These are phyloP conservation scores for Trichosanthes truncata DNA, from an alignment of 306 rosid species.

Conservation along the genomic window DNA sequence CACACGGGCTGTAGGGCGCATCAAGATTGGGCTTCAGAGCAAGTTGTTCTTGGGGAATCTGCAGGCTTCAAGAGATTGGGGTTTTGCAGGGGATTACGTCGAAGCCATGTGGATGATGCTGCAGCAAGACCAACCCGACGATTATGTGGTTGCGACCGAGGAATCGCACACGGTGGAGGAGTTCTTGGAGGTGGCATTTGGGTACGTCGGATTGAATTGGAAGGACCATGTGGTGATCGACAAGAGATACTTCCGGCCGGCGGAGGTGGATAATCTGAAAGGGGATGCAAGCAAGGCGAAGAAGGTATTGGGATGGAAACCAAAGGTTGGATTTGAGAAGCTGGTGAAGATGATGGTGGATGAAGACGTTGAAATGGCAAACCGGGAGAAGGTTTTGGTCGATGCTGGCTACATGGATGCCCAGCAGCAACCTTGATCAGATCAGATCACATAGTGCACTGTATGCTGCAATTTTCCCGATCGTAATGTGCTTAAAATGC, in stretches of 20 bases:
- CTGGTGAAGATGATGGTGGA: slow-evolving; percentile 99
- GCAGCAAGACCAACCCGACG: slow-evolving; percentile 91
- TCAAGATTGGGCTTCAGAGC: slow-evolving; percentile 85
- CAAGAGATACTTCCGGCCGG: slow-evolving; percentile 72
- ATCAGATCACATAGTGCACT: neutral
- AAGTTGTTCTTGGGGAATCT: slow-evolving; percentile 75
- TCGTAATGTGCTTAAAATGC: neutral
- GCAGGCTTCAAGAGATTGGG: slow-evolving; percentile 93
- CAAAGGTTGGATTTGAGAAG: slow-evolving; percentile 70
- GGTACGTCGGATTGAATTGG: slow-evolving; percentile 77
- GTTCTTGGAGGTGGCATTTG: slow-evolving; percentile 79
- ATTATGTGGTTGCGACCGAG: slow-evolving; percentile 93
- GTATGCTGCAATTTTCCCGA: neutral
- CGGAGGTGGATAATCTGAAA: slow-evolving; percentile 89
- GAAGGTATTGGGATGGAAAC: slow-evolving; percentile 88
- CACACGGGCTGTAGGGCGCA: slow-evolving; percentile 87
- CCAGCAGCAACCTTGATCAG: slow-evolving; percentile 74
- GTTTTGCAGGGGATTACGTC: slow-evolving; percentile 91
- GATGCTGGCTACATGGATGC: slow-evolving; percentile 99
- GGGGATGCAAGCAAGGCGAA: slow-evolving; percentile 79
- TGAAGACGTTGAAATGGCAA: slow-evolving; percentile 73
- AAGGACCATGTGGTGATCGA: slow-evolving; percentile 79
- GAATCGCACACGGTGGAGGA: slow-evolving; percentile 93
- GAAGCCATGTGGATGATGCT: slow-evolving; percentile 99
- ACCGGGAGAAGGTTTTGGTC: slow-evolving; percentile 94